Percentiles rank a stretch among this genome's conserved stretches.
phyloP scores from a whole-genome alignment of 1,284 basidiomycete species.

The Melampsora americana region DNA sequence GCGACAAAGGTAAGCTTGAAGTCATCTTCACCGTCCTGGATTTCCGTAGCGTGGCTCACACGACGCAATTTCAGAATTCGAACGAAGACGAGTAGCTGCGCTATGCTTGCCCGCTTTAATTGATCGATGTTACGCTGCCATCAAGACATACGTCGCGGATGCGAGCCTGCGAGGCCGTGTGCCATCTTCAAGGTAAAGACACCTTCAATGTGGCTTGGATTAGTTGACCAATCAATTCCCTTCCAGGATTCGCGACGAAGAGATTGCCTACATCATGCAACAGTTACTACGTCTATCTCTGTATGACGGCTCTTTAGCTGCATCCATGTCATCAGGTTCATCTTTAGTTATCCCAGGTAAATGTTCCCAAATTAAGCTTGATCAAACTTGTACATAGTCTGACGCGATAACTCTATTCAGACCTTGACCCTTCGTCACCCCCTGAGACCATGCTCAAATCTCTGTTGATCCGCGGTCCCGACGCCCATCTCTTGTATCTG shows the following conservation, averaged over 20 bases:
- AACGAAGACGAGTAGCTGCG: slow-evolving; percentile 66
- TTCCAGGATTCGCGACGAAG: slow-evolving; percentile 76
- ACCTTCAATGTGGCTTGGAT: not conserved
- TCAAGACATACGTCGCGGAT: slow-evolving; percentile 75
- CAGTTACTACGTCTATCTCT: slow-evolving; percentile 69
- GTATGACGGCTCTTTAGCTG: slow-evolving; percentile 65
- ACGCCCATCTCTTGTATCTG: slow-evolving; percentile 79
- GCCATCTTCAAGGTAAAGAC: slow-evolving; percentile 72
- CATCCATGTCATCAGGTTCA: slow-evolving; percentile 9
- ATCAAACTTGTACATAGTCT: not conserved
- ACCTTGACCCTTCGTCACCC: slow-evolving; percentile 58
- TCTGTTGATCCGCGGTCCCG: slow-evolving; percentile 66
- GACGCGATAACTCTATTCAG: slow-evolving; percentile 50
- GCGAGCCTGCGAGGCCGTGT: slow-evolving; percentile 73
- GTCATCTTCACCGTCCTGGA: not conserved
- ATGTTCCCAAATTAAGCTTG: not conserved
- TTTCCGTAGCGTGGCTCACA: slow-evolving; percentile 44
- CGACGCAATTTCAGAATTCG: slow-evolving; percentile 59
- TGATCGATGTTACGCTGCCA: slow-evolving; percentile 66
- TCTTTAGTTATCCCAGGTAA: slow-evolving; percentile 7
- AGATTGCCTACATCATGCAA: slow-evolving; percentile 75
- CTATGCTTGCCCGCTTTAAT: slow-evolving; percentile 69
- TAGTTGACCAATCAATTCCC: not conserved
- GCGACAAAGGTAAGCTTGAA: slow-evolving; percentile 60
- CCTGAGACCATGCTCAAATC: slow-evolving; percentile 64